phyloP scores from a whole-genome alignment of 2,329 filamentous ascomycete species.

The Exophiala sideris region DNA sequence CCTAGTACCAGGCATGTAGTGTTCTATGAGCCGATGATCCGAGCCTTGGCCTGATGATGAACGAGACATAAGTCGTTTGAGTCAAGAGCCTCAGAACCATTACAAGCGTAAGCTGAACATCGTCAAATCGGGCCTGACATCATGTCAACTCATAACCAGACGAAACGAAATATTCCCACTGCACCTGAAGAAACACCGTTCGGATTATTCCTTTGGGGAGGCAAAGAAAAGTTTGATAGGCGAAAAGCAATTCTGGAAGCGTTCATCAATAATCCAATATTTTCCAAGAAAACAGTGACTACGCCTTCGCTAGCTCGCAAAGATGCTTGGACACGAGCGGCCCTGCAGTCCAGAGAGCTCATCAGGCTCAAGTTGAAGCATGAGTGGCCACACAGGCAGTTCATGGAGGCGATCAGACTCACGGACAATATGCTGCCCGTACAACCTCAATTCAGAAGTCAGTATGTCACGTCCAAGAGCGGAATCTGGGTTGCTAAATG shows the following conservation, averaged over 20 bases:
- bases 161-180: constrained; percentile 23
- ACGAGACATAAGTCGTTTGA: too few species aligned
- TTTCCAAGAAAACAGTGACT: constrained; percentile 24
- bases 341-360: constrained; percentile 25
- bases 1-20: neutral
- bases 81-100: too few species aligned
- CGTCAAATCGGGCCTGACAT: neutral
- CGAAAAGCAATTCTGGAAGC: constrained; percentile 23
- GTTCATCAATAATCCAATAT: constrained; percentile 25
- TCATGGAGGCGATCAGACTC: constrained; percentile 26
- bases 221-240: constrained; percentile 25
- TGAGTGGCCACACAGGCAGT: constrained; percentile 26
- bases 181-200: constrained; percentile 9
- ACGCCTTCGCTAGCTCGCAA: constrained; percentile 26
- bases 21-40: too few species aligned
- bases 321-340: constrained; percentile 26
- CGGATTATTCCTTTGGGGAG: constrained; percentile 28
- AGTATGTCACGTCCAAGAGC: neutral
- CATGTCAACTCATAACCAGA: neutral
- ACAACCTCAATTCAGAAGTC: constrained; percentile 27
- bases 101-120: too few species aligned
- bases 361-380: constrained; percentile 24
- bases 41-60: too few species aligned
- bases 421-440: constrained; percentile 28
- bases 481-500: neutral